Percentiles rank a stretch among this genome's conserved stretches.
Evolutionary conservation across 1,284 basidiomycete species (phyloP).

Genomic region (Naganishia cerealis): DNA sequence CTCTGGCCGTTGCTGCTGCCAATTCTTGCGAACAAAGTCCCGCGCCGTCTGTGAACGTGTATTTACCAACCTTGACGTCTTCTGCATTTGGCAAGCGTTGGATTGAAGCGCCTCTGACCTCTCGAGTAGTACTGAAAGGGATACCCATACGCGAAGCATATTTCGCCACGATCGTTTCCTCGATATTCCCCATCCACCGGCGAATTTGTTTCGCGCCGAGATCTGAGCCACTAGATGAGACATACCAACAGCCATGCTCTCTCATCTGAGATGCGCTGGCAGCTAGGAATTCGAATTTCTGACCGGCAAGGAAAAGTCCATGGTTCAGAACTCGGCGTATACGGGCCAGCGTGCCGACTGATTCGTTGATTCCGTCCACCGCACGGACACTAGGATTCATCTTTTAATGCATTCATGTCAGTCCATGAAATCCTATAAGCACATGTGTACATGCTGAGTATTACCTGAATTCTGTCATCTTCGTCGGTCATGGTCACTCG

Average conservation of each 20-base stretch:
- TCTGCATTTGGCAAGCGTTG: constrained; percentile 20
- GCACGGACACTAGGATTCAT: constrained; percentile 45
- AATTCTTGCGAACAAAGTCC: constrained; percentile 47
- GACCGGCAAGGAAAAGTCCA: constrained; percentile 47
- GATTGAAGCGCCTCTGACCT: constrained; percentile 28
- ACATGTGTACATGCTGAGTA: constrained; percentile 8
- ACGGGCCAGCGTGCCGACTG: constrained; percentile 49
- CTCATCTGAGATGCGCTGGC: constrained; percentile 31
- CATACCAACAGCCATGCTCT: constrained; percentile 37
- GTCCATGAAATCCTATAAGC: constrained; percentile 30
- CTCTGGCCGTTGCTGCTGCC: constrained; percentile 45
- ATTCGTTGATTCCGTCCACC: constrained; percentile 38
- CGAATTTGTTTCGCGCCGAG: constrained; percentile 40
- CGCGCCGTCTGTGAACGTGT: constrained; percentile 52
- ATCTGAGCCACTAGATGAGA: constrained; percentile 35
- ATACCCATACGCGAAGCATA: constrained; percentile 36
- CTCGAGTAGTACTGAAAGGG: constrained; percentile 25
- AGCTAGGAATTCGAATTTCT: constrained; percentile 45
- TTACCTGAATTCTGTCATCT: constrained; percentile 47
- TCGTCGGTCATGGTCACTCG: constrained; percentile 53
- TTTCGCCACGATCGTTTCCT: constrained; percentile 50
- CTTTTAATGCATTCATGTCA: constrained; percentile 31
- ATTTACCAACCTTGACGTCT: constrained; percentile 20
- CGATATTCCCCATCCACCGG: constrained; percentile 41
- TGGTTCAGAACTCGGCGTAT: constrained; percentile 49